Conservation (phyloP, 306 rosid genomes). For the Gastrolobium bilobum region DNA sequence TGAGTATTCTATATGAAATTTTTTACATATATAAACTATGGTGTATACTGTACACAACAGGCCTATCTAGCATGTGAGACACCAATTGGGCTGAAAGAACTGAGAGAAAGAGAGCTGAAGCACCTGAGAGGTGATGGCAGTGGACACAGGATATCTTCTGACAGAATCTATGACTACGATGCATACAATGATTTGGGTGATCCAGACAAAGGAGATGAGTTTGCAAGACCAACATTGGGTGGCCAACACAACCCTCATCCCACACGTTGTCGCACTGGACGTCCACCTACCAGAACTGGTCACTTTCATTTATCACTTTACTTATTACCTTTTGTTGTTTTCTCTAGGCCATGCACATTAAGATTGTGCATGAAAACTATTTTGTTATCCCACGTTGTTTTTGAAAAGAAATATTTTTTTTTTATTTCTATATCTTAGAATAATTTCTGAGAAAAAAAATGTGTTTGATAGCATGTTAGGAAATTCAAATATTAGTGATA, state of each 20-base stretch:
- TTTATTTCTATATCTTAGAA: too few species aligned
- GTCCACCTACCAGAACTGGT: slow-evolving; percentile 45
- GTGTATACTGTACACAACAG: slow-evolving; percentile 19
- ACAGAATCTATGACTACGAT: slow-evolving; percentile 55
- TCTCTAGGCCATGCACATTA: not conserved
- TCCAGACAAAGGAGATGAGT: slow-evolving; percentile 48
- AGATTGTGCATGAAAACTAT: too few species aligned
- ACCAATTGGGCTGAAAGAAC: slow-evolving; percentile 43
- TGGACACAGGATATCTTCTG: not conserved
- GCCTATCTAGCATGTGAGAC: slow-evolving; percentile 52
- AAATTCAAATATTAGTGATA: too few species aligned
- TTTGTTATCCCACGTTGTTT: too few species aligned
- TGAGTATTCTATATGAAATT: not conserved
- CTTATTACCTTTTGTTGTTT: not conserved
- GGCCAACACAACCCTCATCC: slow-evolving; percentile 58
- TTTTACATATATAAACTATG: not conserved
- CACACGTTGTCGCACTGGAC: slow-evolving; percentile 60
- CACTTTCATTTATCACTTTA: not conserved
- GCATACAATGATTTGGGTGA: slow-evolving; percentile 60
- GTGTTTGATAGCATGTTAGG: too few species aligned
- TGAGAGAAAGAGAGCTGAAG: slow-evolving; percentile 43
- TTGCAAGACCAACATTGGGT: slow-evolving; percentile 46
- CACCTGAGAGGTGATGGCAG: slow-evolving; percentile 46
- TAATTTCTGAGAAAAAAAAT: too few species aligned
- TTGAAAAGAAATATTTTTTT: too few species aligned